Percentiles rank a stretch among this genome's conserved stretches.
These are phyloP conservation scores for Globisporangium barbulae DNA, from an alignment of 352 stramenopile genomes.

Conservation along the genomic window DNA sequence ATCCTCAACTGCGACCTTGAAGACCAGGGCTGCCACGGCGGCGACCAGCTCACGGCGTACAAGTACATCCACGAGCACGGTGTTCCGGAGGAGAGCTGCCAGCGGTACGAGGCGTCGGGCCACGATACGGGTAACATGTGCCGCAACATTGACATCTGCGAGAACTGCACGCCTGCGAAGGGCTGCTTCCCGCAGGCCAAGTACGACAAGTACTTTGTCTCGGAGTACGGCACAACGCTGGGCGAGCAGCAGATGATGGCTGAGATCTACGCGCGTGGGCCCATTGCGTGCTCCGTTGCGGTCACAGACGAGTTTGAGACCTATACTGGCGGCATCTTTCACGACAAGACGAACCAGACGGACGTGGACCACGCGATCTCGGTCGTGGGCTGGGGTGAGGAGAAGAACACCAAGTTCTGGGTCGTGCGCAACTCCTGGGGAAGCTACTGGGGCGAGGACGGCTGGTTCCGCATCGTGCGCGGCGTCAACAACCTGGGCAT, in stretches of 20 bases:
- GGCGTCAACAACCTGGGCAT: constrained; percentile 93
- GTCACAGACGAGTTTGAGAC: constrained; percentile 86
- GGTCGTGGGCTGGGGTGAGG: constrained; percentile 94
- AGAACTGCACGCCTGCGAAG: constrained; percentile 85
- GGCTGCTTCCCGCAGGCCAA: constrained; percentile 87
- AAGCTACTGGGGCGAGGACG: constrained; percentile 93
- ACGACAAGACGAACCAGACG: constrained; percentile 83
- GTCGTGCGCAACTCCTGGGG: constrained; percentile 96
- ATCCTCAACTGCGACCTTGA: constrained; percentile 88
- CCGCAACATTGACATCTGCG: constrained; percentile 87
- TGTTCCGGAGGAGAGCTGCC: constrained; percentile 94
- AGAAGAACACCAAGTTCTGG: constrained; percentile 90
- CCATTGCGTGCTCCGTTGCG: constrained; percentile 93
- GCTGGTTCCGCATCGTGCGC: constrained; percentile 92
- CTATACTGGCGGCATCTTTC: constrained; percentile 94
- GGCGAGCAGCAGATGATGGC: constrained; percentile 94
- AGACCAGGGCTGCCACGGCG: constrained; percentile 91
- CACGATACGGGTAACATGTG: constrained; percentile 90
- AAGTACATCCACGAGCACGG: constrained; percentile 89
- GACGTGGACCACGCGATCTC: constrained; percentile 91
- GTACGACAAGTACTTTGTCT: constrained; percentile 95
- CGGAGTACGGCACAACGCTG: constrained; percentile 91
- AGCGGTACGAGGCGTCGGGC: constrained; percentile 91
- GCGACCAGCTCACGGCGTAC: constrained; percentile 90
- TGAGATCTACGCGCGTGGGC: constrained; percentile 95